phyloP scores from a whole-genome alignment of 192 early-diverging fungal species.

The Entomortierella parvispora region DNA sequence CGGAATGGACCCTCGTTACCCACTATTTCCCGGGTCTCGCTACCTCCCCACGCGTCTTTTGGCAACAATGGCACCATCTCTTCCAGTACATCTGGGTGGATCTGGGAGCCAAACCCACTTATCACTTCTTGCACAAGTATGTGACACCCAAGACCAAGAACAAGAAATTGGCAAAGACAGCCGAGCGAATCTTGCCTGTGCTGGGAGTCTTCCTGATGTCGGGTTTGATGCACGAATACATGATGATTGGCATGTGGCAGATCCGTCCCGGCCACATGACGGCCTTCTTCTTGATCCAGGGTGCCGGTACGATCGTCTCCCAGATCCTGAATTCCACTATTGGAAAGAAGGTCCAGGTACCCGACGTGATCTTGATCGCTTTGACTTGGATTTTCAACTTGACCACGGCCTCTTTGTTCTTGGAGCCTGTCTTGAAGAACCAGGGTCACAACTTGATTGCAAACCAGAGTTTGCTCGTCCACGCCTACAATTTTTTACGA shows the following conservation, averaged over 20 bases:
- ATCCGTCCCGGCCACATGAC: slow-evolving; percentile 31
- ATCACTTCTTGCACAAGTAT: slow-evolving; percentile 38
- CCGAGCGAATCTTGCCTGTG: slow-evolving; percentile 31
- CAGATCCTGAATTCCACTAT: slow-evolving; percentile 25
- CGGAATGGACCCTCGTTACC: slow-evolving; percentile 42
- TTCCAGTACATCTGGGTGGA: slow-evolving; percentile 50
- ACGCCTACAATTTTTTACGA: slow-evolving; percentile 31
- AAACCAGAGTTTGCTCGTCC: slow-evolving; percentile 28
- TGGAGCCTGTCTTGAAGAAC: slow-evolving; percentile 41
- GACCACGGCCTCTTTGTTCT: slow-evolving; percentile 24
- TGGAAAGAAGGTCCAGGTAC: slow-evolving; percentile 27
- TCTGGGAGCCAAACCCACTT: slow-evolving; percentile 31
- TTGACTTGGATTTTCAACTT: slow-evolving; percentile 45
- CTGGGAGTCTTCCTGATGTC: slow-evolving; percentile 52
- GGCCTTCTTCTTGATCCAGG: slow-evolving; percentile 36
- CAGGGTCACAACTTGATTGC: slow-evolving; percentile 35
- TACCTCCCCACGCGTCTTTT: slow-evolving; percentile 43
- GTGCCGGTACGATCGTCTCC: slow-evolving; percentile 39
- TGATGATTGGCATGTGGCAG: slow-evolving; percentile 35
- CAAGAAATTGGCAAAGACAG: neutral
- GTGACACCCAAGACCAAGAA: slow-evolving; percentile 8
- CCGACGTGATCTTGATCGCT: slow-evolving; percentile 22
- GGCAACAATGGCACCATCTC: slow-evolving; percentile 49
- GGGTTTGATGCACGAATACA: slow-evolving; percentile 48
- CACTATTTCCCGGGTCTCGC: slow-evolving; percentile 49